Evolutionary conservation across 495 filamentous ascomycete species (phyloP), one percentile per base, ranked within the genome.

Genomic region (Podospora didyma): DNA sequence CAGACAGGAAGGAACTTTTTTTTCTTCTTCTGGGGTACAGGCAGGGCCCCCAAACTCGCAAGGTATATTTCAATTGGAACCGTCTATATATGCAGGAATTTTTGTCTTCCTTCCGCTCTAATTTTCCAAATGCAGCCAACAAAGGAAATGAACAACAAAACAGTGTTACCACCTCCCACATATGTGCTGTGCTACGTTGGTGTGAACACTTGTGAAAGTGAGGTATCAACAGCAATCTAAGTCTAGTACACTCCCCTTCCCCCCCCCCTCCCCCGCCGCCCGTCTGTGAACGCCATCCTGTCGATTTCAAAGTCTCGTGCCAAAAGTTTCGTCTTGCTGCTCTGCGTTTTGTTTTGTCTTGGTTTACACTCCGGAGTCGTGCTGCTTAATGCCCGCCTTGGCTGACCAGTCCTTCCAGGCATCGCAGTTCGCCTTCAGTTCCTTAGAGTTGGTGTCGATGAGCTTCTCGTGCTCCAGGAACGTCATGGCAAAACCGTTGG

Each of bases 401-500:
- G 16, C 28, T 2, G 53, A 42, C 22, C 46, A 55, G 3, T 12
- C 34, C 53, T 55, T 55, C 53, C 53, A 55, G 17, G 31, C 28
- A 1, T 11, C 44, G 31, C 53, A 55, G 22, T 47, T 26, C 17
- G 46, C 23, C 2, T 12, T 12, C 44, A 55, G 28, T 17, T 7
- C 10, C 3, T 20, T 26, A 3, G 16, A 3, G n/a, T 37, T 17
- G 23, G 35, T 26, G 1, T 26, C 28, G 39, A 68, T 53, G n/a
- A 57, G 41, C 17, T 60, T 57, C 9, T 60, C 57, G 21, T 79
- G 16, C 44, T 55, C 78, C 2, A 82, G 50, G 23, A 81, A 75
- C 56, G 76, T 71, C 54, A 79, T 50, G 0, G 71, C 70, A n/a
- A 82, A 54, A 0, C 80, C 80, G 17, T 68, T 61, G n/a, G 59